Evolutionary conservation across 139 green algal genomes (phyloP), one percentile per base, ranked within the genome.

Genomic region (Chlorella vulgaris): DNA sequence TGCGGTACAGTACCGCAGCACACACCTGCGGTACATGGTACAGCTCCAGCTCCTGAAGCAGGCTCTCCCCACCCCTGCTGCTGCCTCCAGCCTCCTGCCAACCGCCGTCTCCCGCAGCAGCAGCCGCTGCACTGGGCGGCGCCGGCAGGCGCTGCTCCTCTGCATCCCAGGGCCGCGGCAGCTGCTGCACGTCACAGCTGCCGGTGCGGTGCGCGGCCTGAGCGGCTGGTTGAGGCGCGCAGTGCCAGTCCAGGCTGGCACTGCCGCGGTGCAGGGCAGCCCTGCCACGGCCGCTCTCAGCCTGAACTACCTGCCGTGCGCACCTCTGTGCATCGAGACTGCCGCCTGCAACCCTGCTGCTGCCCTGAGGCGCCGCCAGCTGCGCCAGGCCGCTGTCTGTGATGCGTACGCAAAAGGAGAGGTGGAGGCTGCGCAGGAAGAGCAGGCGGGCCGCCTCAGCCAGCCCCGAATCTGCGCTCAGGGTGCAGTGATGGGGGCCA

Each of bases 21-120:
- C 24, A 35, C 73, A 38, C 62, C 77, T 83, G 77, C 1, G 50
- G 65, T 1, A 68, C 67, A 15, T 83, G 77, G 65, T 83, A 83
- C 36, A 83, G 47, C 66, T 83, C 77, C 31, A 83, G 8, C 33
- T 74, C 62, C 7, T 31, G 43, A 28, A 83, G 66, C 50, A 55
- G 38, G 68, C 68, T 60, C 24, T 40, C 24, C 19, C 47, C 22
- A 55, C 3, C 0, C 1, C 19, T 60, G 4, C 55, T 21, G 55
- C 55, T 21, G 18, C 22, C 55, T 8, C 55, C 22, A n/a, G 13
- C 47, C 13, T 15, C 47, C 13, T 15, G 13, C 47, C 47, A 55
- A 24, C 13, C 47, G 15, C 47, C 47, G 10, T 24, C 13, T 10
- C 15, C 47, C 10, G 47, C 47, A 55, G 10, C 47, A n/a, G 47